These are phyloP conservation scores for Venturia aucupariae DNA, from an alignment of 2,329 filamentous ascomycete genomes.

Conservation along the genomic window DNA sequence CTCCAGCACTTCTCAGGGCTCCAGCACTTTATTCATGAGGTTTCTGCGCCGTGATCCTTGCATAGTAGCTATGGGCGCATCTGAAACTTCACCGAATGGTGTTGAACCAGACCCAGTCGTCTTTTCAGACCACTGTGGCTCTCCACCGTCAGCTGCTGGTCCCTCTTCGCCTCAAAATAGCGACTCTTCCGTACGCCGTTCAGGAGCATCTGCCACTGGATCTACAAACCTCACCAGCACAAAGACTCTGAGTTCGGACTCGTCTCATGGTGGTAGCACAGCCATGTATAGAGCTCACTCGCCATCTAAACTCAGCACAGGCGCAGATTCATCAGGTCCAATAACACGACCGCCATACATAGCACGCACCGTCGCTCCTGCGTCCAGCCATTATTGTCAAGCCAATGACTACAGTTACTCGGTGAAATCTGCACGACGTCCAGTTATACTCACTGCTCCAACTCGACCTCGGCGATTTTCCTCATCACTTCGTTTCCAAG, in stretches of 20 bases:
- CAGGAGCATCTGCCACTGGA: background rate
- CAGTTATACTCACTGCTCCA: background rate
- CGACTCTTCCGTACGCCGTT: background rate
- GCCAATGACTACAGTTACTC: background rate
- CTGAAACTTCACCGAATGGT: background rate
- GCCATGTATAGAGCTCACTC: background rate
- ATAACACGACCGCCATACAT: background rate
- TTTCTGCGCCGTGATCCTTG: background rate
- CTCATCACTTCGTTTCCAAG: background rate
- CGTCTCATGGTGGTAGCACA: background rate
- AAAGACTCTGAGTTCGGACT: background rate
- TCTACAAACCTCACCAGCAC: background rate
- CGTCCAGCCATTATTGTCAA: background rate
- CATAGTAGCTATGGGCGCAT: background rate
- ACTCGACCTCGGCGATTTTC: background rate
- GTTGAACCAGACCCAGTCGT: background rate
- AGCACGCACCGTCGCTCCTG: background rate
- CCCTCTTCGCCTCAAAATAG: background rate
- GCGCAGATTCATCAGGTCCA: background rate
- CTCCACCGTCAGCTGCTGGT: background rate
- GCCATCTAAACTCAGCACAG: background rate
- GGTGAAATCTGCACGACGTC: background rate
- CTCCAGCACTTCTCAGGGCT: background rate
- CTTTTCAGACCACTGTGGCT: background rate
- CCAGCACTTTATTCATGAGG: background rate